phyloP scores from a whole-genome alignment of 2,329 filamentous ascomycete genomes.

The Colletotrichum ledebouriae region DNA sequence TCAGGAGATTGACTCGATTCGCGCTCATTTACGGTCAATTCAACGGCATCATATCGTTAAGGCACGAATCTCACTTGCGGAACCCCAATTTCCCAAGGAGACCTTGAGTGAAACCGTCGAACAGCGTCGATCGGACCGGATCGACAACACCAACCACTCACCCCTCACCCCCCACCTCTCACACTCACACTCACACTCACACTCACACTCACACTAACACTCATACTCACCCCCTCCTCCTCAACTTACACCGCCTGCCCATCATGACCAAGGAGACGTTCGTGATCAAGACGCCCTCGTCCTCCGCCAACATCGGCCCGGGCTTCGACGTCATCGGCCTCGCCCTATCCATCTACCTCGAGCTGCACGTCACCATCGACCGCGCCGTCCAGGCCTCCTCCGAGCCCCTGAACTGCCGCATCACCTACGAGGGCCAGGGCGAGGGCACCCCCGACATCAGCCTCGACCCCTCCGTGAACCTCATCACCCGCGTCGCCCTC shows the following conservation, averaged over 20 bases:
- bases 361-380: constrained; percentile 85
- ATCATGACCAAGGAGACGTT: constrained; percentile 67
- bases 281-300: constrained; percentile 87
- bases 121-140: neutral
- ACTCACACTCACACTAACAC: constrained; percentile 12
- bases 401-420: constrained; percentile 83
- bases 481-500: constrained; percentile 93
- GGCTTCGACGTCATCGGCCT: constrained; percentile 98
- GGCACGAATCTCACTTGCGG: no score
- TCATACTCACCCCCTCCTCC: constrained; percentile 1
- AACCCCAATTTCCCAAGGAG: no score
- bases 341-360: constrained; percentile 92
- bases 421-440: constrained; percentile 91
- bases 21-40: constrained; percentile 13
- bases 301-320: constrained; percentile 96
- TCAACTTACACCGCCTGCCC: constrained; percentile 33
- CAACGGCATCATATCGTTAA: neutral
- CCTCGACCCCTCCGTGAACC: constrained; percentile 86
- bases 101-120: no score
- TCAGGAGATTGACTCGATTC: constrained; percentile 15
- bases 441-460: constrained; percentile 80
- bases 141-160: constrained; percentile 1
- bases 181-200: constrained; percentile 12
- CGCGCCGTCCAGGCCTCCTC: constrained; percentile 65
- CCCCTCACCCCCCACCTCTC: neutral